Percentiles rank a stretch among this genome's conserved stretches.
Evolutionary conservation across 768 basidiomycete genomes (phyloP).

Genomic region (Ephemerocybe angulata): DNA sequence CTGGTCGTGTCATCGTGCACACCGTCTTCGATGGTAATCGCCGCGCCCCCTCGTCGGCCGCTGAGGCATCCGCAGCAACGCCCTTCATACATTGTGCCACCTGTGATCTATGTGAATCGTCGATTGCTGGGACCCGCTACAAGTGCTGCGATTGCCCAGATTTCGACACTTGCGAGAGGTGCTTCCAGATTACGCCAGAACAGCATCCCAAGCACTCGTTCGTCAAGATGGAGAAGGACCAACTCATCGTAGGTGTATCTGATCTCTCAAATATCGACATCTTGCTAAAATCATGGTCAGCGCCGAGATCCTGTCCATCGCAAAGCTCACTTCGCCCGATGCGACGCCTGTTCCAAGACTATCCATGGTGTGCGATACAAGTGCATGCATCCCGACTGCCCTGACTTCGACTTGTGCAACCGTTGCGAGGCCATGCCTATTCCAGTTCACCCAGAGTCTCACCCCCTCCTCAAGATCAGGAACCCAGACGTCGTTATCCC

Average conservation of each 20-base stretch:
- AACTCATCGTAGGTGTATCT: slow-evolving; percentile 54
- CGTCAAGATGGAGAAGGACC: slow-evolving; percentile 53
- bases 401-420: slow-evolving; percentile 79
- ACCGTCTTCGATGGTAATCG: slow-evolving; percentile 46
- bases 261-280: not conserved
- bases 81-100: slow-evolving; percentile 55
- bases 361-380: slow-evolving; percentile 73
- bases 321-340: slow-evolving; percentile 52
- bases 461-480: slow-evolving; percentile 75
- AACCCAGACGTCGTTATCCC: slow-evolving; percentile 42
- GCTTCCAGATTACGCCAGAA: slow-evolving; percentile 67
- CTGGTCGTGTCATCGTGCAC: slow-evolving; percentile 64
- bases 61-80: too few species aligned
- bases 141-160: slow-evolving; percentile 84
- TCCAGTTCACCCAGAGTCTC: slow-evolving; percentile 63
- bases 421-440: slow-evolving; percentile 80
- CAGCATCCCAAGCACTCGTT: slow-evolving; percentile 80
- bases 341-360: slow-evolving; percentile 51
- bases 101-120: slow-evolving; percentile 76
- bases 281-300: slow-evolving; percentile 14
- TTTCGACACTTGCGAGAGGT: slow-evolving; percentile 70
- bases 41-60: slow-evolving; percentile 11
- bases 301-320: slow-evolving; percentile 15
- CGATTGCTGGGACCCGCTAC: slow-evolving; percentile 68
- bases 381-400: slow-evolving; percentile 79